Conservation (phyloP, 129 eudicot genomes). For the Arctium minus region DNA sequence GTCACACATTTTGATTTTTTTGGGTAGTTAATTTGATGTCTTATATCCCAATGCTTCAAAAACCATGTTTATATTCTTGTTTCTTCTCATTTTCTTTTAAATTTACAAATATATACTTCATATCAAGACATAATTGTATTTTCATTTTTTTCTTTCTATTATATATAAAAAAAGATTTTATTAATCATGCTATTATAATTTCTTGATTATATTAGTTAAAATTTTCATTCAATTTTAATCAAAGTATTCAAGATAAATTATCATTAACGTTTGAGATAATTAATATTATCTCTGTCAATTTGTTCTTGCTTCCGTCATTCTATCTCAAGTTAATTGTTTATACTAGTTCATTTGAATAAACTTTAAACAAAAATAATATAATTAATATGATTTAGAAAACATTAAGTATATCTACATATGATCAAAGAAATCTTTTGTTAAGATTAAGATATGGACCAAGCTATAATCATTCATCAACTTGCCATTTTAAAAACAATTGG, state of each 20-base stretch:
- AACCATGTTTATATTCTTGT: too few relatives aligned
- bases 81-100: too few relatives aligned
- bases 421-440: not conserved
- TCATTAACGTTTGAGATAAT: not conserved
- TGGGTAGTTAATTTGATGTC: not conserved
- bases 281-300: not conserved
- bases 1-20: too few relatives aligned
- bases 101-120: too few relatives aligned
- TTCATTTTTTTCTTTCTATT: too few relatives aligned
- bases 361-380: not conserved
- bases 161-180: too few relatives aligned
- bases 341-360: not conserved
- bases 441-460: not conserved
- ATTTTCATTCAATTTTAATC: too few relatives aligned
- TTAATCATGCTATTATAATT: too few relatives aligned
- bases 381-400: not conserved
- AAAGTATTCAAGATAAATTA: too few relatives aligned
- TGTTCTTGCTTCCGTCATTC: not conserved
- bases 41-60: not conserved
- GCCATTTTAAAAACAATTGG: not conserved
- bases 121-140: too few relatives aligned
- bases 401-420: not conserved
- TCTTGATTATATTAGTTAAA: too few relatives aligned
- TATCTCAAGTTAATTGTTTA: not conserved
- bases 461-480: not conserved